phyloP scores from a whole-genome alignment of 139 green algal genomes.

The Diplosphaera chodatii region DNA sequence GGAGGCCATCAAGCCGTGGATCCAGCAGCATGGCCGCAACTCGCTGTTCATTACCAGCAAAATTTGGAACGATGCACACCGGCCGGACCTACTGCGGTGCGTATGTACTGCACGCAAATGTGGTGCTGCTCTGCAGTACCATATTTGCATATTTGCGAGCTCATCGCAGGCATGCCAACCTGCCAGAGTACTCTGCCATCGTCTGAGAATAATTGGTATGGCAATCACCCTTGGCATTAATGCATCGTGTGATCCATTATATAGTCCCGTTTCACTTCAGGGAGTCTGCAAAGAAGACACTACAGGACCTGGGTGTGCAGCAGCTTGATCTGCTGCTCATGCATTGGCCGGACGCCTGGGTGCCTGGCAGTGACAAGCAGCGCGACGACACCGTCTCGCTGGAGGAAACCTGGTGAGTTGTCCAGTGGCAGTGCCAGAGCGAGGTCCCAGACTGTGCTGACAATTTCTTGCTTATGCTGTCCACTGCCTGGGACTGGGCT shows the following conservation, averaged over 20 bases:
- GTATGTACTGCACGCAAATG: neutral
- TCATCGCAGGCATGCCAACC: too few species aligned
- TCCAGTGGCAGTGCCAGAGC: neutral
- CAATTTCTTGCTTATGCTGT: too few species aligned
- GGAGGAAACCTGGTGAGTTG: conserved; percentile 44
- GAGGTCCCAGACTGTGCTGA: too few species aligned
- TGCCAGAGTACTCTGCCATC: too few species aligned
- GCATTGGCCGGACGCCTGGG: conserved; percentile 77
- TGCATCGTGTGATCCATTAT: too few species aligned
- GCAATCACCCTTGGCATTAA: too few species aligned
- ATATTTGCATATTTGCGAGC: too few species aligned
- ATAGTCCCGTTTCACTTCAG: too few species aligned
- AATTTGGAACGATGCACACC: conserved; percentile 69
- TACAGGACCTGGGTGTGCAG: conserved; percentile 64
- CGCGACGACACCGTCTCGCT: conserved; percentile 35
- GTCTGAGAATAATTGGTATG: too few species aligned
- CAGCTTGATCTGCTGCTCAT: conserved; percentile 76
- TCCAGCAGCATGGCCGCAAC: conserved; percentile 28
- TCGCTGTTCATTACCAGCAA: conserved; percentile 81
- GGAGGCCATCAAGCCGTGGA: conserved; percentile 51
- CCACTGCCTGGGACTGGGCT: too few species aligned
- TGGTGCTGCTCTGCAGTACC: too few species aligned
- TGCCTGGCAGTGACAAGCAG: conserved; percentile 35
- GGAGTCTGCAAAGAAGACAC: conserved; percentile 40
- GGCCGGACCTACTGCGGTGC: conserved; percentile 18